A percentile compares a stretch with the other conserved stretches of the same genome.
Evolutionary conservation across 495 filamentous ascomycete genomes (phyloP).

Genomic region (Staphylotrichum longicolle): DNA sequence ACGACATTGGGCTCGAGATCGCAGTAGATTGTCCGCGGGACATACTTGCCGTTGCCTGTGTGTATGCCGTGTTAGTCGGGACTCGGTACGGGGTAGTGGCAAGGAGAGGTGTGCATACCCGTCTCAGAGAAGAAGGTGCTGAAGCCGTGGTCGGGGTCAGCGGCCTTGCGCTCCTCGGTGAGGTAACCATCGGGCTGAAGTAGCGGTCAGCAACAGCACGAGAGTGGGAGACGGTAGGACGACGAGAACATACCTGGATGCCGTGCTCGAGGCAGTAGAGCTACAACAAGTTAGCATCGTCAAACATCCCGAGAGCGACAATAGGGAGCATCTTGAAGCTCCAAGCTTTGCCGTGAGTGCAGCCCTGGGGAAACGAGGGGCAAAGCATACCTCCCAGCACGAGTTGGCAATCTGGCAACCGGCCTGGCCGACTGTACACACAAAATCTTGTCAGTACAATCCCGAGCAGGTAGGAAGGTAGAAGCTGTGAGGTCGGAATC

Average conservation of each 20-base stretch:
- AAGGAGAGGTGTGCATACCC: constrained; percentile 58
- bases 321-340: too few relatives aligned
- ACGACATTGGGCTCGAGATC: constrained; percentile 99
- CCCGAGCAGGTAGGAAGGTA: too few relatives aligned
- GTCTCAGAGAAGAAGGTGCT: constrained; percentile 99
- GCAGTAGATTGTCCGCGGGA: constrained; percentile 98
- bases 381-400: constrained; percentile 93
- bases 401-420: constrained; percentile 99
- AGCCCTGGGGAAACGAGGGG: not conserved
- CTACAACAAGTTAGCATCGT: constrained; percentile 49
- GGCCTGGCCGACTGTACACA: constrained; percentile 88
- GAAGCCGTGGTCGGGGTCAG: constrained; percentile 94
- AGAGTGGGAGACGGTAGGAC: not conserved
- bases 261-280: constrained; percentile 99
- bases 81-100: not conserved
- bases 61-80: not conserved
- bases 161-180: constrained; percentile 93
- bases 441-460: constrained; percentile 37
- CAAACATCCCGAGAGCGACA: not conserved
- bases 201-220: constrained; percentile 41
- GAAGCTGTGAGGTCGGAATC: not conserved
- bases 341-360: too few relatives aligned
- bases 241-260: constrained; percentile 75
- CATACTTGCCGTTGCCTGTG: constrained; percentile 95
- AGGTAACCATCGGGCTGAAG: constrained; percentile 93